Conservation (phyloP, 2,329 filamentous ascomycete species). For the Trichoderma sp. region DNA sequence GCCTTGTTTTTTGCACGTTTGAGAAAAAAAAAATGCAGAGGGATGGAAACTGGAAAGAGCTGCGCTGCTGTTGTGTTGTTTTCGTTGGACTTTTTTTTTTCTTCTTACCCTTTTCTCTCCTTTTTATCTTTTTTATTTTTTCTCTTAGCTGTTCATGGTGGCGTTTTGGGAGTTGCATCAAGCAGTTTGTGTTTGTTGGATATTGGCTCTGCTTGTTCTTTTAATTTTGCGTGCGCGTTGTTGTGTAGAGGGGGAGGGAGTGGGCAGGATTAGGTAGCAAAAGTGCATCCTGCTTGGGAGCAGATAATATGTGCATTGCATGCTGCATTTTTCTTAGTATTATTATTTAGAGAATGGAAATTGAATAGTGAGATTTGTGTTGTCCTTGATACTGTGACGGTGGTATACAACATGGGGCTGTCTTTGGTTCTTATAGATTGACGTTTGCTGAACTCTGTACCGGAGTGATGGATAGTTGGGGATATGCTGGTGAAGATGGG, state of each 20-base stretch:
- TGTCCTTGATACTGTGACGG: neutral
- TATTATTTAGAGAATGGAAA: neutral
- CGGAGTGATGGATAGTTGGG: neutral
- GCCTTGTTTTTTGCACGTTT: neutral
- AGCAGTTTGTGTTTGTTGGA: neutral
- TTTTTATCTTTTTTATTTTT: neutral
- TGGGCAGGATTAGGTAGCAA: neutral
- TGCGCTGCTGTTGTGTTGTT: neutral
- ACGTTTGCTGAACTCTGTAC: neutral
- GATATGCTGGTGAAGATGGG: neutral
- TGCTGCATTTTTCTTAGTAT: neutral
- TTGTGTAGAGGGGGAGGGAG: neutral
- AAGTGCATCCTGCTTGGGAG: neutral
- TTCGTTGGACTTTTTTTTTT: neutral
- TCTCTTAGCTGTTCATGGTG: neutral
- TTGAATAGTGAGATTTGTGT: neutral
- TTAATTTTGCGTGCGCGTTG: neutral
- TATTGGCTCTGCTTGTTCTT: neutral
- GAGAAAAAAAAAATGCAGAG: neutral
- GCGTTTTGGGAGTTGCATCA: conserved; percentile 10
- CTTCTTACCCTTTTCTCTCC: neutral
- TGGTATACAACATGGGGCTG: neutral
- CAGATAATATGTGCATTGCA: neutral
- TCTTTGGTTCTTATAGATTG: neutral
- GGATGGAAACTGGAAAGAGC: neutral